A percentile compares a stretch with the other conserved stretches of the same genome.
These are phyloP conservation scores for Pichia sp. DNA, from an alignment of 1,139 yeast species.

Conservation along the genomic window DNA sequence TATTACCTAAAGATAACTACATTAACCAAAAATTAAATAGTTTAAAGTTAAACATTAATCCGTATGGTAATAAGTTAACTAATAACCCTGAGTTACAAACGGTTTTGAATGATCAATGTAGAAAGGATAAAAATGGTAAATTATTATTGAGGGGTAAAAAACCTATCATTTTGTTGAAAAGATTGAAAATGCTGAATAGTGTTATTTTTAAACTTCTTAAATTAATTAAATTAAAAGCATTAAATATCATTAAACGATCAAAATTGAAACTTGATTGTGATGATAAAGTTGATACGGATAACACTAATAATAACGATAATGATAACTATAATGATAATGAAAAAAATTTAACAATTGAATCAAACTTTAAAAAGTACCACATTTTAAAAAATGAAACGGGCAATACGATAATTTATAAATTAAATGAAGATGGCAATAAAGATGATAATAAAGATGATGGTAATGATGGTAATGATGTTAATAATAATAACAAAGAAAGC, in stretches of 20 bases:
- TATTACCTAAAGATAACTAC: slow-evolving; percentile 52
- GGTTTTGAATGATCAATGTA: slow-evolving; percentile 14
- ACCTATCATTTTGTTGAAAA: slow-evolving; percentile 15
- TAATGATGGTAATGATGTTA: neutral
- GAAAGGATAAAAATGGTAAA: slow-evolving; percentile 12
- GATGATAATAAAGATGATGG: no score
- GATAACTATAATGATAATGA: slow-evolving; percentile 25
- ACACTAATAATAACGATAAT: slow-evolving; percentile 16
- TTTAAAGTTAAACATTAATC: slow-evolving; percentile 7
- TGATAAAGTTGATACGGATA: slow-evolving; percentile 14
- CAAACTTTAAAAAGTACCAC: neutral
- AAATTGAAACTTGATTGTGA: neutral
- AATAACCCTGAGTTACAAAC: slow-evolving; percentile 22
- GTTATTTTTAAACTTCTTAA: slow-evolving; percentile 22
- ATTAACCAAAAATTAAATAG: slow-evolving; percentile 34
- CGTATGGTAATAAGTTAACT: slow-evolving; percentile 21
- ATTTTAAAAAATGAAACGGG: slow-evolving; percentile 3
- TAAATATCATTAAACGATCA: slow-evolving; percentile 1
- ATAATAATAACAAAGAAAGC: neutral
- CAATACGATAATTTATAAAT: neutral
- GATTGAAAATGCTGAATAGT: slow-evolving; percentile 11
- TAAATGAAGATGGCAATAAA: neutral
- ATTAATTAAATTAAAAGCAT: slow-evolving; percentile 29
- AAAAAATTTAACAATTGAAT: neutral
- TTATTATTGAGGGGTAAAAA: slow-evolving; percentile 10